phyloP scores from a whole-genome alignment of 441 rosid genomes.

The Gossypium trilobum region DNA sequence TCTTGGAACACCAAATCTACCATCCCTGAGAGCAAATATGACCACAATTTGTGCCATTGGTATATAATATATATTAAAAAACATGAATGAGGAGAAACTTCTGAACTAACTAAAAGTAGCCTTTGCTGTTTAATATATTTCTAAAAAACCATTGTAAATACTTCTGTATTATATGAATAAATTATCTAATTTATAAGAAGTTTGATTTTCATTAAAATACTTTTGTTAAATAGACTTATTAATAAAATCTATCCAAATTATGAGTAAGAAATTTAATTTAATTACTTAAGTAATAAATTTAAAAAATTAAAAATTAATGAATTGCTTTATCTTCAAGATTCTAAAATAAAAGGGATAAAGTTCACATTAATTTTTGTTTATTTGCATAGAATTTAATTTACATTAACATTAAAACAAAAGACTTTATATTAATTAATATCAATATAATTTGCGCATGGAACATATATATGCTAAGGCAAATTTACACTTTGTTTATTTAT shows the following conservation, averaged over 20 bases:
- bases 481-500: not conserved
- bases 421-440: not conserved
- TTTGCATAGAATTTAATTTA: not conserved
- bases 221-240: not conserved
- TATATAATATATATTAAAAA: not conserved
- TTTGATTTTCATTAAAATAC: not conserved
- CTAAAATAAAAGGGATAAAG: not conserved
- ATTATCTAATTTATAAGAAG: not conserved
- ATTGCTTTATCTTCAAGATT: not conserved
- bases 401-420: not conserved
- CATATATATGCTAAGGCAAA: not conserved
- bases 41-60: not conserved
- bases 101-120: not conserved
- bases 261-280: not conserved
- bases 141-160: not conserved
- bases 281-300: not conserved
- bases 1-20: conserved; percentile 64
- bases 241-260: not conserved
- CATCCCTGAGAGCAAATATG: conserved; percentile 45
- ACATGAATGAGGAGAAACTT: not conserved
- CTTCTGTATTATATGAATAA: not conserved
- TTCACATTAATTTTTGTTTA: not conserved
- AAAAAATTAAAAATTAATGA: not conserved
- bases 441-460: not conserved
- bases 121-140: not conserved